A percentile compares a stretch with the other conserved stretches of the same genome.
Conservation (phyloP, 2,329 filamentous ascomycete genomes). For the Dactylella cylindrospora region DNA sequence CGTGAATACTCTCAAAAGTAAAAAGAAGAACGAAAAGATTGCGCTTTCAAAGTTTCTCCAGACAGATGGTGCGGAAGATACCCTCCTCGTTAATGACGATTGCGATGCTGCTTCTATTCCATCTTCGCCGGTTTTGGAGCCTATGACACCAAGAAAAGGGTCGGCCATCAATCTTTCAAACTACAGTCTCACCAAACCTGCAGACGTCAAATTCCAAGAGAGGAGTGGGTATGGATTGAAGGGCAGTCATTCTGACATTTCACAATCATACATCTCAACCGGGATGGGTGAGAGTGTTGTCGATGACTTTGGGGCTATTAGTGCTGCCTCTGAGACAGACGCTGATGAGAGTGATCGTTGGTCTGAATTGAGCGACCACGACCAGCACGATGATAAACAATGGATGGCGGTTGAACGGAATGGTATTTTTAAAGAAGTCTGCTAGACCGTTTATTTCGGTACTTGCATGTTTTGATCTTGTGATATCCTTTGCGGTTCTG, state of each 20-base stretch:
- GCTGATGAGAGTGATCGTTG: slow-evolving; percentile 44
- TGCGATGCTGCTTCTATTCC: slow-evolving; percentile 34
- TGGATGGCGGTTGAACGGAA: slow-evolving; percentile 40
- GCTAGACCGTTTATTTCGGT: background rate
- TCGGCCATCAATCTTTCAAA: slow-evolving; percentile 27
- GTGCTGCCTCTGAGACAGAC: slow-evolving; percentile 27
- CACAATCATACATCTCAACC: slow-evolving; percentile 28
- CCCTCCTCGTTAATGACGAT: slow-evolving; percentile 30
- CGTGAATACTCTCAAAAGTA: slow-evolving; percentile 8
- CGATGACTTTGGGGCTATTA: slow-evolving; percentile 37
- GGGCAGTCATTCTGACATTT: slow-evolving; percentile 30
- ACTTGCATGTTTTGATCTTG: slow-evolving; percentile 49
- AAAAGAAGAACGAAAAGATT: slow-evolving; percentile 2
- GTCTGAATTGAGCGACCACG: slow-evolving; percentile 32
- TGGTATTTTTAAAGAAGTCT: slow-evolving; percentile 39
- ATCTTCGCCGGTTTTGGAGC: slow-evolving; percentile 28
- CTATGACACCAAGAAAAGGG: slow-evolving; percentile 25
- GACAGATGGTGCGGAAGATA: slow-evolving; percentile 30
- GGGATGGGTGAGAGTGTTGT: slow-evolving; percentile 30
- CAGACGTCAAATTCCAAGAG: slow-evolving; percentile 2
- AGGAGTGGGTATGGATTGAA: slow-evolving; percentile 10
- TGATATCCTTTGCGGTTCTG: slow-evolving; percentile 85
- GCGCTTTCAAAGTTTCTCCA: slow-evolving; percentile 1
- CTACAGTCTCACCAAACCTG: slow-evolving; percentile 16
- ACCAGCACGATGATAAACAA: slow-evolving; percentile 22